These are phyloP conservation scores for Neurospora cerealis DNA, from an alignment of 495 filamentous ascomycete species.

Conservation along the genomic window DNA sequence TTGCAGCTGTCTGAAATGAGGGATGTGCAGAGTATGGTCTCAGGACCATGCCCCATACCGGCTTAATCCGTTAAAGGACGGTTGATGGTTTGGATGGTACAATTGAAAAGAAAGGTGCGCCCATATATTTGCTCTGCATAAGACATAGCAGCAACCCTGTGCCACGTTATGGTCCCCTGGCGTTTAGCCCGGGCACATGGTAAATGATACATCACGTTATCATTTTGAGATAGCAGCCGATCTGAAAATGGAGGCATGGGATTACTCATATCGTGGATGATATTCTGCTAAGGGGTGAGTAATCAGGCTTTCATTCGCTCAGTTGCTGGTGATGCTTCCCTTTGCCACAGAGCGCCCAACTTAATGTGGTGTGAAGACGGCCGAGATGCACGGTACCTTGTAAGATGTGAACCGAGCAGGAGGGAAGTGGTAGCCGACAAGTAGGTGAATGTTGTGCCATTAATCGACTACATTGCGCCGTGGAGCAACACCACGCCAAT, in stretches of 20 bases:
- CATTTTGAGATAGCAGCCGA: background rate
- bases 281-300: background rate
- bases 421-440: background rate
- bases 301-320: background rate
- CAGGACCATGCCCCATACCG: background rate
- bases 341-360: background rate
- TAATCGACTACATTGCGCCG: background rate
- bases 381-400: background rate
- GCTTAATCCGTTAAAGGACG: background rate
- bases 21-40: background rate
- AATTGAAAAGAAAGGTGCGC: background rate
- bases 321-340: background rate
- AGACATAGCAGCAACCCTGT: background rate
- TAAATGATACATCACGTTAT: background rate
- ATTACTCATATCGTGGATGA: background rate
- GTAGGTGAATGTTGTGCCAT: background rate
- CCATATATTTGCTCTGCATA: background rate
- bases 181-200: background rate
- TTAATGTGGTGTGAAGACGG: background rate
- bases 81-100: background rate
- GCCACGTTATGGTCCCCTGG: background rate
- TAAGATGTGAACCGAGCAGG: background rate
- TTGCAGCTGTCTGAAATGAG: constrained; percentile 7
- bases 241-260: background rate
- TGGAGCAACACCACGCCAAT: background rate